Evolutionary conservation across 768 basidiomycete genomes (phyloP).

Genomic region (Porphyrellus cyaneotinctus): DNA sequence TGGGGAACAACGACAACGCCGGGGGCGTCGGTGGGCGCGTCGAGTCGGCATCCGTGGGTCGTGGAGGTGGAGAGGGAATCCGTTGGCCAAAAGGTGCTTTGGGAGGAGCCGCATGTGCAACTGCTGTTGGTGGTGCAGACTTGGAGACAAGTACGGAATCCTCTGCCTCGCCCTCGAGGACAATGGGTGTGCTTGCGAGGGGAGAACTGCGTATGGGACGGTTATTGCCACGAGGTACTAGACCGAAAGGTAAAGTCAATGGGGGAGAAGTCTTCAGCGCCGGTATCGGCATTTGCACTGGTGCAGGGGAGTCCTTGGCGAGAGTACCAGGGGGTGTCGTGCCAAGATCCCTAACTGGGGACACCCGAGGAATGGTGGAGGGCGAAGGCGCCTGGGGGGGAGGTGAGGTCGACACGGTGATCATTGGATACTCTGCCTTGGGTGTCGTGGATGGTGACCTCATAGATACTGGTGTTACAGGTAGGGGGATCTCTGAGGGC

Average conservation of each 20-base stretch:
- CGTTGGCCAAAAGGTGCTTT: conserved; percentile 35
- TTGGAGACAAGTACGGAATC: conserved; percentile 13
- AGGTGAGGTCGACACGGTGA: conserved; percentile 33
- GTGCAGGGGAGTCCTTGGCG: conserved; percentile 34
- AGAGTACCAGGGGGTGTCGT: conserved; percentile 70
- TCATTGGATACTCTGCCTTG: conserved; percentile 45
- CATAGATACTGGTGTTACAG: conserved; percentile 35
- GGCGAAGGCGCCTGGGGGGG: conserved; percentile 28
- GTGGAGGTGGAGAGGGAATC: conserved; percentile 22
- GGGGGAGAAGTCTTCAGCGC: conserved; percentile 15
- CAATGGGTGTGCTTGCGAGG: conserved; percentile 52
- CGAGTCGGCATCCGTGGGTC: conserved; percentile 21
- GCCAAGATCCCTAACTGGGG: conserved; percentile 40
- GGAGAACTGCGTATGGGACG: conserved; percentile 76
- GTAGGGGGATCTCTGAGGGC: conserved; percentile 15
- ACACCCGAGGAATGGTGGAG: conserved; percentile 19
- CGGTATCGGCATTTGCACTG: conserved; percentile 15
- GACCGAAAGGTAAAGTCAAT: conserved; percentile 38
- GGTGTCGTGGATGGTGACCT: conserved; percentile 60
- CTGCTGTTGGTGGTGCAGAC: conserved; percentile 15
- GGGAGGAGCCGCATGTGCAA: conserved; percentile 38
- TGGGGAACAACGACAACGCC: conserved; percentile 33
- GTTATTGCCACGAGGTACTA: conserved; percentile 44
- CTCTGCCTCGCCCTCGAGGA: conserved; percentile 37
- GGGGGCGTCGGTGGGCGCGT: conserved; percentile 50